Percentiles rank a stretch among this genome's conserved stretches.
Evolutionary conservation across 768 basidiomycete genomes (phyloP).

Genomic region (Termitomyces bulborhizus): DNA sequence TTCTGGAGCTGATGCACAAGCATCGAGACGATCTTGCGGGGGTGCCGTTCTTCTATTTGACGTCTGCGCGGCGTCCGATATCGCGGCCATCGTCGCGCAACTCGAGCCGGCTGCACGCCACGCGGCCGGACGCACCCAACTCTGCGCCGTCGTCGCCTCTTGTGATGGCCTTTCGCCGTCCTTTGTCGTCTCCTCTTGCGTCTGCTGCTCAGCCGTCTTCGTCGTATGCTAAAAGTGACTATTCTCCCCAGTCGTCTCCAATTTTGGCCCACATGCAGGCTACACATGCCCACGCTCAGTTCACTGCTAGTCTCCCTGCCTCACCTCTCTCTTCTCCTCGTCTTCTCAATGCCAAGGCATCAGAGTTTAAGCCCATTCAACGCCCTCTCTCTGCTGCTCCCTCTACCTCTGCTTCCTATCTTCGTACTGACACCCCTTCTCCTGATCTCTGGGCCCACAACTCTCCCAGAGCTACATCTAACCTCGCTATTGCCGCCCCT

Average conservation of each 20-base stretch:
- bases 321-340: constrained; percentile 85
- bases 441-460: constrained; percentile 87
- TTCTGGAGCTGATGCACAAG: constrained; percentile 94
- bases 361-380: constrained; percentile 81
- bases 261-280: constrained; percentile 51
- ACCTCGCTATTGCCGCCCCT: constrained; percentile 89
- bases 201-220: constrained; percentile 39
- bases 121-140: constrained; percentile 70
- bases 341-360: constrained; percentile 83
- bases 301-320: constrained; percentile 74
- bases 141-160: constrained; percentile 76
- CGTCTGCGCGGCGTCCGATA: constrained; percentile 70
- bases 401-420: constrained; percentile 49
- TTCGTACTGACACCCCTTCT: constrained; percentile 75
- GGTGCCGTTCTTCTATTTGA: constrained; percentile 78
- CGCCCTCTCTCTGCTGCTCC: constrained; percentile 74
- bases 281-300: constrained; percentile 52
- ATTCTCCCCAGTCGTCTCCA: constrained; percentile 65
- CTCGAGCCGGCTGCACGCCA: constrained; percentile 52
- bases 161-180: constrained; percentile 64
- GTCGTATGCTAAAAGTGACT: constrained; percentile 42
- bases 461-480: constrained; percentile 65
- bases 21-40: constrained; percentile 82
- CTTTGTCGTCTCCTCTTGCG: constrained; percentile 71
- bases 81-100: constrained; percentile 78